These are phyloP conservation scores for Ceratocystis variospora DNA, from an alignment of 2,329 filamentous ascomycete genomes.

Conservation along the genomic window DNA sequence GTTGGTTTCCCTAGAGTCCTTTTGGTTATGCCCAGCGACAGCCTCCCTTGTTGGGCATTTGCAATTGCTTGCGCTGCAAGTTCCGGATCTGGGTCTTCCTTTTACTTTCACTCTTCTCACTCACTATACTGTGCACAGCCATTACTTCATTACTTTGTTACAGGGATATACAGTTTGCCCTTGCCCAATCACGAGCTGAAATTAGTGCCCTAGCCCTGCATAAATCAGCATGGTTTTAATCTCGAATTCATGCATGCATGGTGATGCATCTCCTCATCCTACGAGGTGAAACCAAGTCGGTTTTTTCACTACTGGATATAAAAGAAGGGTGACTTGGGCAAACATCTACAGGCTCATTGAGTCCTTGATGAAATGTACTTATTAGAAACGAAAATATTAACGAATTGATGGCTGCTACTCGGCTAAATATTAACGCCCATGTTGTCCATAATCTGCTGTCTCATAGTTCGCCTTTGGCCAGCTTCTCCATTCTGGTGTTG, in stretches of 20 bases:
- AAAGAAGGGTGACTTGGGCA: neutral
- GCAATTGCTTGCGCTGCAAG: no score
- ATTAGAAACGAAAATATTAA: neutral
- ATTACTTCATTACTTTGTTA: neutral
- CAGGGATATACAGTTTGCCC: neutral
- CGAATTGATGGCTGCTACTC: neutral
- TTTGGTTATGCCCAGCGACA: no score
- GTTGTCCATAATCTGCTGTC: conserved; percentile 18
- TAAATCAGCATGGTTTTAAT: conserved; percentile 2
- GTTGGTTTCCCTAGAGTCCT: neutral
- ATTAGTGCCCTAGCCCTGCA: neutral
- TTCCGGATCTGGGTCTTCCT: no score
- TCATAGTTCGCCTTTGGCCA: conserved; percentile 10
- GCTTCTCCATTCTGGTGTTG: conserved; percentile 7
- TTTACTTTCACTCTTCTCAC: no score
- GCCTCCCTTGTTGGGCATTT: no score
- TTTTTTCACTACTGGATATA: neutral
- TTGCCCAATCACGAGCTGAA: neutral
- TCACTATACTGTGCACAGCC: neutral
- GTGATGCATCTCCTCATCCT: neutral
- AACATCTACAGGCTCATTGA: neutral
- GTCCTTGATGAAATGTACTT: neutral
- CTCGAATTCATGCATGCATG: conserved; percentile 4
- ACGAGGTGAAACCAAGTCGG: conserved; percentile 1
- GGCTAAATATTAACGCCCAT: conserved; percentile 16